Evolutionary conservation across 495 filamentous ascomycete species (phyloP), one percentile per base, ranked within the genome.

Genomic region (Penicillium fimorum): DNA sequence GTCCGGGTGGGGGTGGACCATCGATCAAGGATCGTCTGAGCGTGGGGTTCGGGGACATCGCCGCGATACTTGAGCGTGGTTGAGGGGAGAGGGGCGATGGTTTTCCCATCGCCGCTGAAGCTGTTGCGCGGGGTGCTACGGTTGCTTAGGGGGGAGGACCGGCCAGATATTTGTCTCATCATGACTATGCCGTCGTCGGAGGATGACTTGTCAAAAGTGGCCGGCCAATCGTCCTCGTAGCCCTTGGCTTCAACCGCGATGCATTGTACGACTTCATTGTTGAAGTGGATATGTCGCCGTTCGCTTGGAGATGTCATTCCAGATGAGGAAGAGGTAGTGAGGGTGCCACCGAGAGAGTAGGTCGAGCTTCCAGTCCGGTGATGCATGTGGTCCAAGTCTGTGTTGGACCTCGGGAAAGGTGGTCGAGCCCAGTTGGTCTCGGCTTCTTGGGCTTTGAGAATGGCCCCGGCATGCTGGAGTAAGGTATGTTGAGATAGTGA

Each of bases 261-360:
- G 64, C 92, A 97, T 67, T 98, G 93, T 63, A 91, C 85, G 11
- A 98, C 94, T 71, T 90, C 89, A 66, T 97, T 87, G 69, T 96
- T 94, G 74, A 98, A 98, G 67, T 96, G 90, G 47, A 98, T 97
- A 67, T 96, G 94, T 42, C 87, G 90, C 55, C 79, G 80, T 63
- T 88, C 89, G 50, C 73, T 74, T 5, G 92, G 92, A 5, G 91
- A 92, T 3, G 76, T 73, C 35, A 87, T 55, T 11, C 78, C 72
- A 0, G 79, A 76, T 3, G 78, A 77, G 1, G 76, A 70, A 4
- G 70, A 60, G 29, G 71, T 70, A 4, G 70, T 68, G 32, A 68
- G 38, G 18, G 70, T 68, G 42, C 65, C 59, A 51, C 60, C 61
- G 3, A 63, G 55, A 11, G 70, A 72, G 55, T 63, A 67, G n/a